Evolutionary conservation across 352 stramenopile genomes (phyloP), one percentile per base, ranked within the genome.

Genomic region (Phytophthora gonapodyides): DNA sequence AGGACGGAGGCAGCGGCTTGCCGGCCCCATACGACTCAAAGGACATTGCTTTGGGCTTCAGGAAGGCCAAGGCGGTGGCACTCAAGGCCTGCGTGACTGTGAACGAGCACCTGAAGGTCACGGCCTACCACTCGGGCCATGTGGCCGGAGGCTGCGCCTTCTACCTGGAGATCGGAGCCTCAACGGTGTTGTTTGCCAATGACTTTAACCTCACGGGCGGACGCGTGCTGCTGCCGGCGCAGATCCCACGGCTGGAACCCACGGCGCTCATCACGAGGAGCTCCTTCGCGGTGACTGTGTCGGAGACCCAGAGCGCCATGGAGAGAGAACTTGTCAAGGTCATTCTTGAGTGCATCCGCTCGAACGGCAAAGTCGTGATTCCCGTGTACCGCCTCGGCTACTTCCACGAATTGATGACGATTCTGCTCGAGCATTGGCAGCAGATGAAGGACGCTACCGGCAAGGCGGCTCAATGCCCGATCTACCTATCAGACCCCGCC

Each of bases 321-420:
- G 87, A 94, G 45, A 80, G 83, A 12, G 87, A 96, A 36, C 73
- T 96, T 2, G 75, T 90, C 48, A 88, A 88, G 21, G 85, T 87
- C 15, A 68, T 96, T 43, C 59, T 89, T 36, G 87, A 96, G 61
- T 91, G 84, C 43, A 69, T 96, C 40, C 64, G 61, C n/a, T 73
- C 82, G 2, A 73, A 79, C 11, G 87, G 87, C 30, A 96, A 96
- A 78, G 87, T 96, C 13, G 78, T 96, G 17, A 87, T 96, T 24
- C 87, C 87, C 0, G 71, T 96, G 9, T 87, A 91, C 51, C 76
- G 74, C 8, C 63, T 88, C 11, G 87, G 87, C 2, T 96, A 94
- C 48, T 82, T 94, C 44, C 85, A 96, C 43, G 87, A 96, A 50
- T 53, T 96, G 21, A 50, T 85, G 27, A 77, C 80, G 24, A 84